Base-by-base conservation (phyloP, 129 eudicot genomes). In the Pittosporum tobira region DNA sequence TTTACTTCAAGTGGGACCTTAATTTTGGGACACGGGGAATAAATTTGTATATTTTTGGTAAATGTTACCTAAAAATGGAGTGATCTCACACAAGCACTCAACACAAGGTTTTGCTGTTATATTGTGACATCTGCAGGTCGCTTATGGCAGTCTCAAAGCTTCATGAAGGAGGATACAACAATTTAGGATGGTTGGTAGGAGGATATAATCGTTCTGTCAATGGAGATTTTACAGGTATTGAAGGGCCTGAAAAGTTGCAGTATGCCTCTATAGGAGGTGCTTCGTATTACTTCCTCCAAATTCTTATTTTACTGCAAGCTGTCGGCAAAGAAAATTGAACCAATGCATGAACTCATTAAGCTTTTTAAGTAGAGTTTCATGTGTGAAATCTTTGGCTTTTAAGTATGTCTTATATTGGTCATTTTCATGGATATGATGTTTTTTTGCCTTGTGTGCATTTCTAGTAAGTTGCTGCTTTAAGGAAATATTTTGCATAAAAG, bases 261-360 rank as follows among this genome's bases (percentile, higher is more conserved):
- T 87, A 80, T 77, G 99, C 96, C 38, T 79, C 99, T 27, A 77
- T 87, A 43, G 96, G 99, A 19, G 99, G 99, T 63, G 99, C 70
- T 20, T 91, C 96, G 0, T 91, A 87, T 50, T 81, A 65, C 78
- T 87, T 91, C 56, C 99, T 91, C 27, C 66, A 81, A 79, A 19
- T 91, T 63, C 79, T 83, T 4, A 22, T 69, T 50, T 59, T 81
- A 38, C 61, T 87, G 48, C 88, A 87, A 75, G 91, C 75, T 57
- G 81, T 71, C 7, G 94, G 84, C 12, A 77, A 61, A 73, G 77
- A 67, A 9, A 19, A 18, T 10, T 55, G 22, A 59, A 16, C 13
- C 47, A 23, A 36, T 65, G 64, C 20, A 23, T 21, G 8, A 30
- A 64, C 31, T 47, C 68, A 72, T 25, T 25, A 24, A 27, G 53